A percentile compares a stretch with the other conserved stretches of the same genome.
Evolutionary conservation across 148 eudicot genomes (phyloP).

Genomic region (Dysphania ambrosioides): DNA sequence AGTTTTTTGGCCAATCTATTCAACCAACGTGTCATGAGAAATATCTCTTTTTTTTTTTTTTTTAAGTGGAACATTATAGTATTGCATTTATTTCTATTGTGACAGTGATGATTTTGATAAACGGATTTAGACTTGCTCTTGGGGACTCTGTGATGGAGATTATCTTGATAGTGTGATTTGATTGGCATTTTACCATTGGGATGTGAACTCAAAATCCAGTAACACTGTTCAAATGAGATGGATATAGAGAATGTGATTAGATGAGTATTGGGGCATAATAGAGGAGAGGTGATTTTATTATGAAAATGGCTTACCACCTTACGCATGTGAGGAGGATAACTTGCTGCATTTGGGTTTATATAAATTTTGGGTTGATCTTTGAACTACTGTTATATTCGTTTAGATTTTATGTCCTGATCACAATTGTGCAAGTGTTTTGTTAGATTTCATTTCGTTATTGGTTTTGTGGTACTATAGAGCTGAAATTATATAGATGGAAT

Average conservation of each 20-base stretch:
- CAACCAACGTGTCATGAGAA: neutral
- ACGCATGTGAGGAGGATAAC: neutral
- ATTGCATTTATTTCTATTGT: no score
- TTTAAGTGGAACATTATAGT: neutral
- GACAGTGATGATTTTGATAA: no score
- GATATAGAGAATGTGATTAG: neutral
- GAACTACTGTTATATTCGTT: neutral
- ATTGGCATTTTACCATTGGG: neutral
- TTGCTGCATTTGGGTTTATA: neutral
- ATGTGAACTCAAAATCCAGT: neutral
- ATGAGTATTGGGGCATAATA: neutral
- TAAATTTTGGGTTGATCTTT: neutral
- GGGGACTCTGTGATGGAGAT: neutral
- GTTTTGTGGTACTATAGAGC: neutral
- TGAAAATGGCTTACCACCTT: neutral
- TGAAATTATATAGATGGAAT: slow-evolving; percentile 5
- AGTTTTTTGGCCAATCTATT: neutral
- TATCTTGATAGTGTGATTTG: neutral
- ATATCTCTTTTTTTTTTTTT: neutral
- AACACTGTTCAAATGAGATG: neutral
- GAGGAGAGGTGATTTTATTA: neutral
- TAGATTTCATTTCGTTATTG: neutral
- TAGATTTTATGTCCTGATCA: neutral
- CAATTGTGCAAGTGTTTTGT: neutral
- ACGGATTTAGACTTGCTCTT: no score